phyloP scores from a whole-genome alignment of 2,329 filamentous ascomycete genomes.

The Nigrospora osmanthi region DNA sequence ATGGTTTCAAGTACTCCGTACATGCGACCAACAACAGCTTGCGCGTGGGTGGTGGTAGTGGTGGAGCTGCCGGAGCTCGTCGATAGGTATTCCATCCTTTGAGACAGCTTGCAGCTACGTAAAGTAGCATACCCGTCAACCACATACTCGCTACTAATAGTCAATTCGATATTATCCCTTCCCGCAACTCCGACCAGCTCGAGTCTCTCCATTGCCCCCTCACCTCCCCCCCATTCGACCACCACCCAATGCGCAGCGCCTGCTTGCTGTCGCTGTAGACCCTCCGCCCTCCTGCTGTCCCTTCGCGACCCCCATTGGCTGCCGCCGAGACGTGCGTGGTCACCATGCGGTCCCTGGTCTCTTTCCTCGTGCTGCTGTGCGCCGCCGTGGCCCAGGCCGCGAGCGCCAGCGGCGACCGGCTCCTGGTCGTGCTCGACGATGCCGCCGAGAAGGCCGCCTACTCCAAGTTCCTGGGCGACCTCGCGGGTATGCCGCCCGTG shows the following conservation, averaged over 20 bases:
- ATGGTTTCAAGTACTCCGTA: no score
- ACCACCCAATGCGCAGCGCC: constrained; percentile 1
- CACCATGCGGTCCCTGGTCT: constrained; percentile 69
- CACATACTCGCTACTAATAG: no score
- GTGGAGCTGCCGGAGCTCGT: no score
- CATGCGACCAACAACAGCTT: no score
- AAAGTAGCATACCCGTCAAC: no score
- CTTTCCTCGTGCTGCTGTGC: constrained; percentile 60
- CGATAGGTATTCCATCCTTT: no score
- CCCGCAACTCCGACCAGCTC: no score
- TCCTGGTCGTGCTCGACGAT: constrained; percentile 84
- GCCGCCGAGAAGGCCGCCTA: constrained; percentile 69
- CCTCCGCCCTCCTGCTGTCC: background rate
- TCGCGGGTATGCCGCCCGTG: constrained; percentile 48
- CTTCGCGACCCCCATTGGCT: background rate
- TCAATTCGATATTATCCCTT: no score
- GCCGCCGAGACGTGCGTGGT: background rate
- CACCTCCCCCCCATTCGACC: background rate
- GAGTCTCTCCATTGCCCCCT: no score
- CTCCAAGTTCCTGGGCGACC: constrained; percentile 69
- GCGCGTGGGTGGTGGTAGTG: no score
- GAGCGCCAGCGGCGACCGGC: constrained; percentile 69
- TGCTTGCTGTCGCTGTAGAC: constrained; percentile 1
- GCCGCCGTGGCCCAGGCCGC: constrained; percentile 63
- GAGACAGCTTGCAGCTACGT: no score